A percentile compares a stretch with the other conserved stretches of the same genome.
Evolutionary conservation across 192 early-diverging fungal species (phyloP).

Genomic region (Coemansia nantahalensis): DNA sequence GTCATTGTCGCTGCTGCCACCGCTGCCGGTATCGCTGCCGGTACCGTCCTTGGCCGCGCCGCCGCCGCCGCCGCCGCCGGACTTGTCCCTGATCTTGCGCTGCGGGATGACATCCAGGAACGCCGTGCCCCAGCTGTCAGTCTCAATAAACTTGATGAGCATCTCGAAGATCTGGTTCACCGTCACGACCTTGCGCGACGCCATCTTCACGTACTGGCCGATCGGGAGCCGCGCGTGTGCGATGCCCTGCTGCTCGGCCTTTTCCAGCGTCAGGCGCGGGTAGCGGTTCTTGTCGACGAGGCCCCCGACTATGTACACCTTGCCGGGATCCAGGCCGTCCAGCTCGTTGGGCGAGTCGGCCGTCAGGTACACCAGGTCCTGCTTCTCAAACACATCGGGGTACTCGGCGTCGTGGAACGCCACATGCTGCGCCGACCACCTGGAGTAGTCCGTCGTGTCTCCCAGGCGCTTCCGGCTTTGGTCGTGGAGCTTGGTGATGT

Average conservation of each 20-base stretch:
- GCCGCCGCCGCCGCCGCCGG: neutral
- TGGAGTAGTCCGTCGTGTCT: slow-evolving; percentile 34
- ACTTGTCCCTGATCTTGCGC: slow-evolving; percentile 70
- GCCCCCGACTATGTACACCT: slow-evolving; percentile 89
- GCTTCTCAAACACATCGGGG: slow-evolving; percentile 51
- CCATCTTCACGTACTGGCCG: slow-evolving; percentile 76
- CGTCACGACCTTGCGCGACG: slow-evolving; percentile 80
- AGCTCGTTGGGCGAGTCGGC: slow-evolving; percentile 82
- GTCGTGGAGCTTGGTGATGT: slow-evolving; percentile 61
- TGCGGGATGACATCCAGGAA: slow-evolving; percentile 90
- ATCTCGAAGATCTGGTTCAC: slow-evolving; percentile 97
- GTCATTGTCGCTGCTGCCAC: no score
- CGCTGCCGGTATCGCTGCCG: neutral
- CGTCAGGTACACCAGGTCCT: slow-evolving; percentile 80
- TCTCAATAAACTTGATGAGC: slow-evolving; percentile 73
- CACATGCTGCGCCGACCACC: slow-evolving; percentile 53
- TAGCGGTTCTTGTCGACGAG: slow-evolving; percentile 94
- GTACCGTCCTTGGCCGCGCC: no score
- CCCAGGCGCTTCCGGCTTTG: slow-evolving; percentile 52
- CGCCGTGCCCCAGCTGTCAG: slow-evolving; percentile 78
- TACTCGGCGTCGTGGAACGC: slow-evolving; percentile 31
- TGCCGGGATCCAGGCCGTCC: slow-evolving; percentile 64
- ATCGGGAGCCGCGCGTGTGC: slow-evolving; percentile 81
- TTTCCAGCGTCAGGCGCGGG: slow-evolving; percentile 73
- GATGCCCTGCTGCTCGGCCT: slow-evolving; percentile 74